Evolutionary conservation across 345 rosid genomes (phyloP).

Genomic region (Aquilaria malaccensis): DNA sequence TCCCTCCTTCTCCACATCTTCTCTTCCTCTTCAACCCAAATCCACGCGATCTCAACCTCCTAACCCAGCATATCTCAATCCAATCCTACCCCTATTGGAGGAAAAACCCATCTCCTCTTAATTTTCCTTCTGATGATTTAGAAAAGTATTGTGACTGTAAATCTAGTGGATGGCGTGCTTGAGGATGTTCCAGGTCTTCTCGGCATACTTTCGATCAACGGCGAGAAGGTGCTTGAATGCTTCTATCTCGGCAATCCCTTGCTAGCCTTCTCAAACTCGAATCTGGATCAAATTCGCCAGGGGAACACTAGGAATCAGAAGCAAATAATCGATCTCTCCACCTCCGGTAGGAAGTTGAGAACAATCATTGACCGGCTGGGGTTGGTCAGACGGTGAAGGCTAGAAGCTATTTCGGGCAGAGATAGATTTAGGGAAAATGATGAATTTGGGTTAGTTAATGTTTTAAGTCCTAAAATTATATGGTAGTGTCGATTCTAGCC

Average conservation of each 20-base stretch:
- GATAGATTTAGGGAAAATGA: too few relatives aligned
- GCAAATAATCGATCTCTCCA: background rate
- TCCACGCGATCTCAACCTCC: too few relatives aligned
- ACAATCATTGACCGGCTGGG: background rate
- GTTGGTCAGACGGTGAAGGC: constrained; percentile 4
- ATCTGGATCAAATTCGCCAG: constrained; percentile 7
- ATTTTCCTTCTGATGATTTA: too few relatives aligned
- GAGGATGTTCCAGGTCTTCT: constrained; percentile 94
- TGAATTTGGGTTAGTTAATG: too few relatives aligned
- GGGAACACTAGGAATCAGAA: too few relatives aligned
- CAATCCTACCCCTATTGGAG: too few relatives aligned
- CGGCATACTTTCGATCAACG: constrained; percentile 96
- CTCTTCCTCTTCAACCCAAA: too few relatives aligned
- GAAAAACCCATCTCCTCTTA: too few relatives aligned
- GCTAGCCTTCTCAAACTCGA: constrained; percentile 12
- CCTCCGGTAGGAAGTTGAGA: background rate
- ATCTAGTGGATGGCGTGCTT: constrained; percentile 98
- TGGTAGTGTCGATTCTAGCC: too few relatives aligned
- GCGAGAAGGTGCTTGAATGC: constrained; percentile 97
- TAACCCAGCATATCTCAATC: too few relatives aligned
- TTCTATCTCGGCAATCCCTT: constrained; percentile 44
- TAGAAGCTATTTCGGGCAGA: too few relatives aligned
- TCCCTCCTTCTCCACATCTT: constrained; percentile 5
- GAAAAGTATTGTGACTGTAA: constrained; percentile 65
- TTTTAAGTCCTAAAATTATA: too few relatives aligned